Base-by-base conservation (phyloP, 768 basidiomycete species). In the Lepiota subincarnata region DNA sequence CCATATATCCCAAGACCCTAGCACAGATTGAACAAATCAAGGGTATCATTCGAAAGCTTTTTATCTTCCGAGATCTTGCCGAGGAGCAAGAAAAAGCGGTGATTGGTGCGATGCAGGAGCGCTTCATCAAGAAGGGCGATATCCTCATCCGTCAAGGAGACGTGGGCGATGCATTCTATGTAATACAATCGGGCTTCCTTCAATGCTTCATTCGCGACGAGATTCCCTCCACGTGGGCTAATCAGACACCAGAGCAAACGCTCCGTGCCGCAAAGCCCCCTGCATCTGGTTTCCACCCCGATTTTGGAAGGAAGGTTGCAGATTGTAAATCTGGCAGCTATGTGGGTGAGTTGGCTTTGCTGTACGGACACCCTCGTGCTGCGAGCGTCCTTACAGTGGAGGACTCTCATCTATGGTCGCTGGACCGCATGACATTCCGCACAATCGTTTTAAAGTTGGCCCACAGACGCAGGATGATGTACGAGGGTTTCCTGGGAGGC, bases 71-170 rank as follows among this genome's bases (percentile, higher is more conserved):
- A 48, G 93, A 96, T 68, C 83, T 99, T 12, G 95, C 98, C 60
- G 92, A 97, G 62, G 96, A 98, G 63, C 96, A 98, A 69, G 88
- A 91, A 69, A 83, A 82, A 0, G 93, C 94, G 41, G 96, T 95
- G 16, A 75, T 98, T 19, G 89, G 88, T 51, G 97, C 97, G 20
- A 98, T 99, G 95, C 88, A 87, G 67, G 97, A 99, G 71, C 79
- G 83, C 42, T 74, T 70, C 5, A 83, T 91, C 12, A 72, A 69
- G 26, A 73, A 80, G 57, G 86, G 87, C 57, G 86, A 94, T 59
- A 86, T 95, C n/a, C 87, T 99, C 57, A 98, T 99, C 60, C 83
- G 89, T 46, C 97, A 99, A 69, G 97, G 97, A 43, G 95, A 97
- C 60, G 89, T 92, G 16, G 97, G 97, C 50, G 95, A 98, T 62